These are phyloP conservation scores for Neocatenulostroma microsporum DNA, from an alignment of 2,329 filamentous ascomycete genomes.

Conservation along the genomic window DNA sequence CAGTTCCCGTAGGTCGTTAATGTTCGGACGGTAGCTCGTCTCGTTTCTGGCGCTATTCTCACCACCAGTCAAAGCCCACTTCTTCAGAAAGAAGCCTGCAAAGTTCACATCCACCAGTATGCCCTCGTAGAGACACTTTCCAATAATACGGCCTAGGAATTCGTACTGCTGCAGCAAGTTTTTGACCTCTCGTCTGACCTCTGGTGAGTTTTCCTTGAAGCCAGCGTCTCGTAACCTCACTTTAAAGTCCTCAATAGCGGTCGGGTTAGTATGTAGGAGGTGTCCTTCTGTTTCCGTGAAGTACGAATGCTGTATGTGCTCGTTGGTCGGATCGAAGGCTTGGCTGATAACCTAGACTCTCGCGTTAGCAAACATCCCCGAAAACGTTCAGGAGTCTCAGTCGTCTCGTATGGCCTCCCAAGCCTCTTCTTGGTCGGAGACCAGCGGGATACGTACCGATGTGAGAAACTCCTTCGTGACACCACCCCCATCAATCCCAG, in stretches of 20 bases:
- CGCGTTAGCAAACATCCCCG: too few species aligned
- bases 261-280: slow-evolving; percentile 80
- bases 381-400: too few species aligned
- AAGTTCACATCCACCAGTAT: slow-evolving; percentile 91
- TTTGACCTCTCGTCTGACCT: slow-evolving; percentile 7
- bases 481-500: slow-evolving; percentile 92
- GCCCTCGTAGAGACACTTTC: slow-evolving; percentile 95
- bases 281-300: slow-evolving; percentile 83
- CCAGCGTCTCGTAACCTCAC: slow-evolving; percentile 6
- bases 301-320: slow-evolving; percentile 35
- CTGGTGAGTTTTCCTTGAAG: slow-evolving; percentile 9
- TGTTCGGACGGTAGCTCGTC: slow-evolving; percentile 73
- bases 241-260: slow-evolving; percentile 32
- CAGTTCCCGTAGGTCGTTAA: slow-evolving; percentile 89
- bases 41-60: slow-evolving; percentile 56
- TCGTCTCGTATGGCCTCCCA: too few species aligned
- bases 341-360: slow-evolving; percentile 81
- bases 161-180: slow-evolving; percentile 66
- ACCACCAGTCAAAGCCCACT: slow-evolving; percentile 76
- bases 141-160: slow-evolving; percentile 85
- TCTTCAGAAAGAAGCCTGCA: slow-evolving; percentile 89
- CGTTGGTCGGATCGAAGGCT: slow-evolving; percentile 58
- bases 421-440: too few species aligned
- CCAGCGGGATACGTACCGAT: too few species aligned
- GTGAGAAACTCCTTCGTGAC: slow-evolving; percentile 97